Evolutionary conservation across 2,329 filamentous ascomycete species (phyloP), one percentile per base, ranked within the genome.

Genomic region (Amylocarpus encephaloides): DNA sequence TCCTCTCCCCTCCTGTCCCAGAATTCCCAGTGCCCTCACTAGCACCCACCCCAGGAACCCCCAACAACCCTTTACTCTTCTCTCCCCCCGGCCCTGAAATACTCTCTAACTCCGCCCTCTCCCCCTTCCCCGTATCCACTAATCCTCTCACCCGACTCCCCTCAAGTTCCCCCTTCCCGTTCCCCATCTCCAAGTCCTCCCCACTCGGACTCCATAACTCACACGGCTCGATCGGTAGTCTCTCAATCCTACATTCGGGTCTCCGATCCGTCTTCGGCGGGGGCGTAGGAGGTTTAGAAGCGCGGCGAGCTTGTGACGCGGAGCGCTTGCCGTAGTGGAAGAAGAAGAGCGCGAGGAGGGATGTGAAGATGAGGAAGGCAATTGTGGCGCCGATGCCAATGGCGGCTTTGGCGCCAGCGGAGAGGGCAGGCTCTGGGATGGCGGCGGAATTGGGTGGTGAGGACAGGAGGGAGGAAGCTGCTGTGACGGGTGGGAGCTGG

Each of bases 321-420:
- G 29, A 30, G 12, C 41, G 22, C 32, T 43, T 43, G 41, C 41
- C 41, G 41, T 43, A 43, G 29, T 26, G 41, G n/a, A 43, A 43
- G 29, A 43, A 43, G 41, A 16, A 43, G 11, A 43, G n/a, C 12
- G 33, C 29, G 10, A 49, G 63, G 70, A 42, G 64, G 67, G 12
- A 67, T 70, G 26, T 10, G 29, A 16, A 43, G 41, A 32, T 9
- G 13, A 43, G 26, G 19, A 43, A 43, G 11, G 18, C 22, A 15
- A 43, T 32, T 6, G 41, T 15, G n/a, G 29, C 29, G 68, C 19
- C 43, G 63, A 54, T 19, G 67, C 71, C 46, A 32, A 49, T 73
- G 74, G 57, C 67, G 62, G 3, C 64, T 59, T 11, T 58, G 75
- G 0, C 72, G 71, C 12, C 71, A 70, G 51, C 53, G 66, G 44